Conservation (phyloP, 352 stramenopile genomes). For the Phytophthora rubi region DNA sequence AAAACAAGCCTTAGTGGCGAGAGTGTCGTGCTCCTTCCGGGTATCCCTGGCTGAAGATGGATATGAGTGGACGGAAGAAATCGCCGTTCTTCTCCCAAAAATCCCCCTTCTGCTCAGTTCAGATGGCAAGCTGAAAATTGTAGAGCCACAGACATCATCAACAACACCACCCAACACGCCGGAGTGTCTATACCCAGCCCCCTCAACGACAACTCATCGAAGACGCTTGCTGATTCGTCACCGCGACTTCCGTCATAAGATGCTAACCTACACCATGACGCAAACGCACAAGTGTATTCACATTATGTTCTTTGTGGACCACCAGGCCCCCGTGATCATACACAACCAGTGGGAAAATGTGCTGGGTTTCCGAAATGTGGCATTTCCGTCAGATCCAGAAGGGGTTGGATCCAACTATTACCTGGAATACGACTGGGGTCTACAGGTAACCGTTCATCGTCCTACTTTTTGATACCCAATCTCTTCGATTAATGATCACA, state of each 20-base stretch:
- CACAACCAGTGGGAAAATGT: constrained; percentile 67
- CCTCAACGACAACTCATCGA: constrained; percentile 53
- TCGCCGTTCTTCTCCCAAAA: constrained; percentile 47
- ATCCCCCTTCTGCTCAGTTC: constrained; percentile 42
- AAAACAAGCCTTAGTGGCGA: constrained; percentile 42
- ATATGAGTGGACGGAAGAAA: constrained; percentile 61
- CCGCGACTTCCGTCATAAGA: constrained; percentile 51
- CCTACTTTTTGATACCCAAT: background rate
- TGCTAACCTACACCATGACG: constrained; percentile 78
- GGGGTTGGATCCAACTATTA: constrained; percentile 57
- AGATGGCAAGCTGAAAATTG: constrained; percentile 34
- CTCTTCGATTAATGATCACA: constrained; percentile 4
- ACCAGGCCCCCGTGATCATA: constrained; percentile 65
- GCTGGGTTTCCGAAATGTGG: constrained; percentile 60
- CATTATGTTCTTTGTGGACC: constrained; percentile 75
- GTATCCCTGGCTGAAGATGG: constrained; percentile 39
- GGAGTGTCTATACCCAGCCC: constrained; percentile 45
- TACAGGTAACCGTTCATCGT: constrained; percentile 28
- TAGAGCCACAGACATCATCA: constrained; percentile 26
- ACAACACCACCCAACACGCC: constrained; percentile 9
- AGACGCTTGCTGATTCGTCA: constrained; percentile 70
- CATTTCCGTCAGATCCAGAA: constrained; percentile 54
- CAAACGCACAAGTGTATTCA: constrained; percentile 54
- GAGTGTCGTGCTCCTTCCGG: constrained; percentile 59
- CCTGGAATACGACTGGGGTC: constrained; percentile 80